Percentiles rank a stretch among this genome's conserved stretches.
These are phyloP conservation scores for Pachysandra terminalis DNA, from an alignment of 164 flowering plant genomes.

Conservation along the genomic window DNA sequence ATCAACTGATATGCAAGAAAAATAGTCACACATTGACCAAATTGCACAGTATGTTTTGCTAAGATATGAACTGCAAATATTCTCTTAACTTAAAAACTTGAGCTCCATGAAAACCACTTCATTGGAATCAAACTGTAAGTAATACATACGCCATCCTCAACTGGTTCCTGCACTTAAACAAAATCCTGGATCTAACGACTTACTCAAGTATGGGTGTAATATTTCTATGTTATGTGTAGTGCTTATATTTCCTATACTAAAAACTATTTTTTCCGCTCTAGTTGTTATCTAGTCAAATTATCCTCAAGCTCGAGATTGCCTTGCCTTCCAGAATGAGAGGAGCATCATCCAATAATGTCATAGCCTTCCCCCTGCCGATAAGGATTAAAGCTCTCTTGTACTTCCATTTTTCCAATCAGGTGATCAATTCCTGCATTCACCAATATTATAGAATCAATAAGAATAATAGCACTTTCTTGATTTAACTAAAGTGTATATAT, in stretches of 20 bases:
- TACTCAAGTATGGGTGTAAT: conserved; percentile 13
- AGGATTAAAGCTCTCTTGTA: conserved; percentile 45
- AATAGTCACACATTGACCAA: not conserved
- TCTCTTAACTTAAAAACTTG: not conserved
- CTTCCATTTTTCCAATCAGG: conserved; percentile 61
- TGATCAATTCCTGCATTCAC: conserved; percentile 62
- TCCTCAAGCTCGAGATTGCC: conserved; percentile 21
- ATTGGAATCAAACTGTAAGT: not conserved
- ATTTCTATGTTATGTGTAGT: conserved; percentile 6
- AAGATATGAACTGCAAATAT: not conserved
- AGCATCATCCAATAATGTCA: conserved; percentile 51
- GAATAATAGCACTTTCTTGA: not conserved
- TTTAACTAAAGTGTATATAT: too few relatives aligned
- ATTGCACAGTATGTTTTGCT: not conserved
- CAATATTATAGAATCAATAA: not conserved
- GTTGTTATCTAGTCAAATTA: conserved; percentile 23
- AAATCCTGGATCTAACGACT: conserved; percentile 7
- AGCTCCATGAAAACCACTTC: not conserved
- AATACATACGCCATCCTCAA: not conserved
- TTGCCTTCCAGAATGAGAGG: conserved; percentile 4
- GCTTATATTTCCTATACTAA: conserved; percentile 10
- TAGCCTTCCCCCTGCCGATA: conserved; percentile 56
- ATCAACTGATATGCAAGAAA: not conserved
- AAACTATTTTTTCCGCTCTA: conserved; percentile 16
- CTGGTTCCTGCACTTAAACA: not conserved